Base-by-base conservation (phyloP, 2,329 filamentous ascomycete species). In the Trichoderma atroviride region DNA sequence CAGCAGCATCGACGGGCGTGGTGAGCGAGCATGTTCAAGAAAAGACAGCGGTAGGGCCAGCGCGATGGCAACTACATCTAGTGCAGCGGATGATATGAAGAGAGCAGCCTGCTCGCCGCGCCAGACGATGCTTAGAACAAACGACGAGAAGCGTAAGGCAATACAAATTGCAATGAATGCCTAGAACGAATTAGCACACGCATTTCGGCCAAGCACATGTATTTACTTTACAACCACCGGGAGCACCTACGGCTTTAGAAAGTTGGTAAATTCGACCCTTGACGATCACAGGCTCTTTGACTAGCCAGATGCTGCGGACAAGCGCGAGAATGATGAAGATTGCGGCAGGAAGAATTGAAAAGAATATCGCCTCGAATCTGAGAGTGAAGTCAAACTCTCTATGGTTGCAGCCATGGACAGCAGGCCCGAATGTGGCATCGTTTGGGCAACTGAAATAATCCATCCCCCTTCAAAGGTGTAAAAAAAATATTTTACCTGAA, bases 301-400 rank as follows among this genome's bases (percentile, higher is more conserved):
- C 68, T 9, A 84, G 71, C 1, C 78, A 72, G 0, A 77, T 64
- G 0, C 80, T 71, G 0, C 83, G 76, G 16, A 77, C 74, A 57
- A 80, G 37, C 0, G 80, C 78, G 1, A 79, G 63, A 0, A 78
- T 71, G 14, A 83, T 71, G 52, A 85, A 83, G 0, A 83, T 64
- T 1, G 78, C 72, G 0, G 80, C 74, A 0, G 84, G 84, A 3
- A 83, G 74, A 10, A 85, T 77, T 1, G 79, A 78, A n/a, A 86
- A 78, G 61, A 85, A 78, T 4, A 84, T 76, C 24, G 81, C 77
- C 73, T 86, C 84, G 66, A 87, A 86, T 33, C 78, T 79, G 61
- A 85, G 75, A 0, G 84, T 86, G 69, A 86, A 85, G 73, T 86
- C 84, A 67, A 86, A 86, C 69, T 83, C 80, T 62, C 76, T 79